Base-by-base conservation (phyloP, 306 rosid species). In the Inga leiocalycina region DNA sequence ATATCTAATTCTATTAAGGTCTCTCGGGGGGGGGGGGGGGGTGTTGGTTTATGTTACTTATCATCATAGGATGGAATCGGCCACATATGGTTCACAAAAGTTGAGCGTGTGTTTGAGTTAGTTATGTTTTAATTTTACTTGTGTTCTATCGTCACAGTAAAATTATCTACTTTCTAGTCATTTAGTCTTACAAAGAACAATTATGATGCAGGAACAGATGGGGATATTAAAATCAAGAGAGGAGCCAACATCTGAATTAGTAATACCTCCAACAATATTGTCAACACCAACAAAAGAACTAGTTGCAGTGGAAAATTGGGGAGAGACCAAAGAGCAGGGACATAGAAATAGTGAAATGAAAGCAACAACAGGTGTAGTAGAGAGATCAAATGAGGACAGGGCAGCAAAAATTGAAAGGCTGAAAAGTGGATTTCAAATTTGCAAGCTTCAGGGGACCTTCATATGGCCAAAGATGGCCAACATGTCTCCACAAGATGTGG, bases 371-470 rank as follows among this genome's bases (percentile, higher is more conserved):
- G 83, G 56, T 39, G 74, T 41, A 39, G 27, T n/a, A 61, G 70
- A 76, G 44, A 57, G 41, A 69, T 54, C 77, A 12, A 64, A 27
- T 37, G 76, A 15, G 88, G 87, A 87, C 86, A 91, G 86, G 88
- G 97, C 91, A 61, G 83, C 93, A 68, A 93, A 49, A 84, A 92
- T 91, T 76, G 83, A 82, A 71, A 92, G 91, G 83, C 86, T 94
- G 76, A 90, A 81, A 91, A 96, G 98, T 87, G 97, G 98, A 22
- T 94, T 96, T 89, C 86, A 86, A 78, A 91, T 96, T 74, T 94
- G 93, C 92, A 91, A 84, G 86, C 97, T 98, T 78, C 91, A 85
- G 34, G 98, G 97, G 51, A 81, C 86, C 52, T 94, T 91, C 77
- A 66, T 87, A 24, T 96, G 97, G 97, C 98, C 97, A 81, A 82